Evolutionary conservation across 176 grass and related monocot genomes (phyloP).

Genomic region (Phyllostachys edulis): DNA sequence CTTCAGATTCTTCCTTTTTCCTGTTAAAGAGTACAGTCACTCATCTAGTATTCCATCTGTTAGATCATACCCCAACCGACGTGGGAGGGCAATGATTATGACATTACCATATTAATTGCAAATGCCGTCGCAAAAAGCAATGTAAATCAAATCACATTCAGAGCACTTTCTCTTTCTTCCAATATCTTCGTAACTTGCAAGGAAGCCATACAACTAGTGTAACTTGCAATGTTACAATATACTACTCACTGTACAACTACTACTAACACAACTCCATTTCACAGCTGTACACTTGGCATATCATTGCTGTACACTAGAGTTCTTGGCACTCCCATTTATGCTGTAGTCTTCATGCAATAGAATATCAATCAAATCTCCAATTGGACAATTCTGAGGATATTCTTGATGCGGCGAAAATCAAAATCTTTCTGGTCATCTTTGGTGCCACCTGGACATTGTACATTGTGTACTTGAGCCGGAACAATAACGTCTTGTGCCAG

Average conservation of each 20-base stretch:
- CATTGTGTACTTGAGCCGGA: not conserved
- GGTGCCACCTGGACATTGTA: constrained; percentile 1
- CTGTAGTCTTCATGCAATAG: too few relatives aligned
- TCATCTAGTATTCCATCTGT: not conserved
- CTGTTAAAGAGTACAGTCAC: not conserved
- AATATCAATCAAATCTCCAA: not conserved
- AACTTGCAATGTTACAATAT: too few relatives aligned
- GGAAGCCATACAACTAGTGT: too few relatives aligned
- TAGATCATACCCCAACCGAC: not conserved
- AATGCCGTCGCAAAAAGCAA: constrained; percentile 20
- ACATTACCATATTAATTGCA: constrained; percentile 8
- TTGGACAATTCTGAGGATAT: not conserved
- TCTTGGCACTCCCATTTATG: not conserved
- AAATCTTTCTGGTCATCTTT: not conserved
- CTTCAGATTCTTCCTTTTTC: not conserved
- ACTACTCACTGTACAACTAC: too few relatives aligned
- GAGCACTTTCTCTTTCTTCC: not conserved
- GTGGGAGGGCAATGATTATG: constrained; percentile 19
- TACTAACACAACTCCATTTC: too few relatives aligned
- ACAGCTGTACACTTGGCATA: too few relatives aligned
- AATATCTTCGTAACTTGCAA: too few relatives aligned
- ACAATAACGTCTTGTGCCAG: not conserved
- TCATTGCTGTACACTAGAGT: too few relatives aligned
- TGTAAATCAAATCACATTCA: not conserved
- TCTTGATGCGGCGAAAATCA: constrained; percentile 6